Evolutionary conservation across 2,329 filamentous ascomycete genomes (phyloP), one percentile per base, ranked within the genome.

Genomic region (Arthrocladium fulminans): DNA sequence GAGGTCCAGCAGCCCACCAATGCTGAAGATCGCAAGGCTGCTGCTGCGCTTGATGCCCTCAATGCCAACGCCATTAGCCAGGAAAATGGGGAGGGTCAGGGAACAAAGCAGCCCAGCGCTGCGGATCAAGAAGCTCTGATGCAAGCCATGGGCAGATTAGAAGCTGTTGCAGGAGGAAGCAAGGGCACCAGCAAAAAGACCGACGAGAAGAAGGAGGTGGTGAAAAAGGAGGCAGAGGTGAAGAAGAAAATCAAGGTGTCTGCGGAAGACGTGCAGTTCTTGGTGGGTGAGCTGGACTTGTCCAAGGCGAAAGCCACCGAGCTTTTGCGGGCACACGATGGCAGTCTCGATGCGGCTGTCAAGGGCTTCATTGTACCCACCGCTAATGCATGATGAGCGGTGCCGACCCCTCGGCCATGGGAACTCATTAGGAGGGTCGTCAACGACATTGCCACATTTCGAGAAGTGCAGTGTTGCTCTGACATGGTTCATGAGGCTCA

Each of bases 11-110:
- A 65, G 38, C 68, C 70, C 35, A 61, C 64, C 29, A 70, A 68
- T 52, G 69, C 70, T 24, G 71, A 73, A 63, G 71, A 73, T 59
- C 71, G 71, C 57, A 73, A 72, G 60, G 70, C 71, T 9, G 71
- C 71, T 15, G 71, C 69, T 12, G 71, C 71, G 7, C 69, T 74
- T 43, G 71, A 68, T 51, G 64, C 71, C 29, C 66, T 74, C 30
- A 66, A 71, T 52, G 61, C 63, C 10, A 69, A 65, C 47, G 66
- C 64, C 41, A 65, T 68, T 45, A 62, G 59, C 5, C 57, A 60
- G 22, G 62, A 66, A 8, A 64, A 65, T 24, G 55, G 58, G 10
- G 62, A 62, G 35, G 50, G 51, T 9, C 53, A 58, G n/a, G 45
- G 58, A 1, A 61, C 48, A 17, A 57, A 54, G 43, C 52, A 65